Percentiles rank a stretch among this genome's conserved stretches.
These are phyloP conservation scores for Phaeoacremonium minimum DNA, from an alignment of 2,329 filamentous ascomycete species.

Conservation along the genomic window DNA sequence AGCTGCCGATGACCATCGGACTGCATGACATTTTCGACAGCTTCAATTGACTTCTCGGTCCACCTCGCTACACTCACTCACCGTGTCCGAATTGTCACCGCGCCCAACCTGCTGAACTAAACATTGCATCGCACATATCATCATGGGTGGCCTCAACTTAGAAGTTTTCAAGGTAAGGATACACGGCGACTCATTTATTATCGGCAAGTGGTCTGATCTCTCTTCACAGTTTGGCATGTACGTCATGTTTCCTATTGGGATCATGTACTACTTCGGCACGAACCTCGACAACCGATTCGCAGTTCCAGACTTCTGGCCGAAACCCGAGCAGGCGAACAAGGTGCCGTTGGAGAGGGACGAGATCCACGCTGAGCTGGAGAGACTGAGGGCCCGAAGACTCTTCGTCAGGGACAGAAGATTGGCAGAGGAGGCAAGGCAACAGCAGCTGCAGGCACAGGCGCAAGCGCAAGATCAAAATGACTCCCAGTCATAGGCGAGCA, in stretches of 20 bases:
- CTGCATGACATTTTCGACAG: too few species aligned
- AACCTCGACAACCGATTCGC: constrained; percentile 92
- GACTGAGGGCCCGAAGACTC: constrained; percentile 61
- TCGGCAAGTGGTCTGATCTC: too few species aligned
- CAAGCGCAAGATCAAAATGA: constrained; percentile 17
- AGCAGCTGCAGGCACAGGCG: constrained; percentile 18
- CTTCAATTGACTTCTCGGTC: too few species aligned
- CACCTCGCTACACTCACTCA: too few species aligned
- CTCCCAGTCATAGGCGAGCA: background rate
- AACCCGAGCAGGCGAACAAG: constrained; percentile 68
- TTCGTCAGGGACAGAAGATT: constrained; percentile 70
- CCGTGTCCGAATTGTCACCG: too few species aligned
- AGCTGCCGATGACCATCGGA: too few species aligned
- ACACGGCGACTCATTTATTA: too few species aligned
- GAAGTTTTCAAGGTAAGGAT: constrained; percentile 92
- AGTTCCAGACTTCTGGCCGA: constrained; percentile 92
- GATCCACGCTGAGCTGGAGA: constrained; percentile 75
- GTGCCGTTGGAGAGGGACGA: constrained; percentile 76
- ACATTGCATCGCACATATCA: too few species aligned
- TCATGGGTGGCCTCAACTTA: constrained; percentile 80
- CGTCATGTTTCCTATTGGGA: constrained; percentile 96
- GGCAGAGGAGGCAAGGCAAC: constrained; percentile 28
- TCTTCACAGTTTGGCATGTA: constrained; percentile 98
- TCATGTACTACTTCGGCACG: constrained; percentile 99
- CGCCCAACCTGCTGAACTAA: too few species aligned